Percentiles rank a stretch among this genome's conserved stretches.
These are phyloP conservation scores for Plasmopara viticola DNA, from an alignment of 352 stramenopile species.

Conservation along the genomic window DNA sequence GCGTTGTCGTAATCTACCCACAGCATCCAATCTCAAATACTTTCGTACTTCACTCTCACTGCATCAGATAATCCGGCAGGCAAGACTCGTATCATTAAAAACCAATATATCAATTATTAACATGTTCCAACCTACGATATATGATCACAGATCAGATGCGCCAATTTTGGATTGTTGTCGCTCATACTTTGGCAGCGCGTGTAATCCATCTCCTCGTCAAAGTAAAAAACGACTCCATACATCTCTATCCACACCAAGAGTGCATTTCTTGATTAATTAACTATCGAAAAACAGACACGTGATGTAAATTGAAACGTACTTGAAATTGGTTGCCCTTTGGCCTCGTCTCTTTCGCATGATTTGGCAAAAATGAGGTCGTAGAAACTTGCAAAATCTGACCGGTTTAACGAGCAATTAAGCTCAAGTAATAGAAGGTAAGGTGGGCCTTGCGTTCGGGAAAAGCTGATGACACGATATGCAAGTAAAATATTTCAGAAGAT, in stretches of 20 bases:
- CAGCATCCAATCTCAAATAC: slow-evolving; percentile 11
- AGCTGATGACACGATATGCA: slow-evolving; percentile 14
- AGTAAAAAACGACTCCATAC: slow-evolving; percentile 59
- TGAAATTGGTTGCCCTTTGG: slow-evolving; percentile 8
- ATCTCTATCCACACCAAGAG: slow-evolving; percentile 32
- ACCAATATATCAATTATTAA: neutral
- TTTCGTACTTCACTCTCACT: slow-evolving; percentile 21
- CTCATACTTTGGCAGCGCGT: slow-evolving; percentile 55
- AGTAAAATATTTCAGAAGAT: neutral
- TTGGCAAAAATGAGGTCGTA: slow-evolving; percentile 55
- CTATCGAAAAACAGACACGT: neutral
- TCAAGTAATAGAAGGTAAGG: slow-evolving; percentile 57
- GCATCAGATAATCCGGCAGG: neutral
- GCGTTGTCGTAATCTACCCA: slow-evolving; percentile 1
- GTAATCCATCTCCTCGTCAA: slow-evolving; percentile 55
- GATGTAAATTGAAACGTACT: slow-evolving; percentile 22
- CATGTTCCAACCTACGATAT: slow-evolving; percentile 31
- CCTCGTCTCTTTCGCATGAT: slow-evolving; percentile 22
- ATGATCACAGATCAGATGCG: slow-evolving; percentile 23
- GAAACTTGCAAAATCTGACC: slow-evolving; percentile 39
- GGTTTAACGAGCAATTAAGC: slow-evolving; percentile 20
- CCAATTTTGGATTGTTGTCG: slow-evolving; percentile 33
- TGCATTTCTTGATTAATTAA: neutral
- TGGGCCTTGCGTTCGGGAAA: slow-evolving; percentile 18
- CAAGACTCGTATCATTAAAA: neutral